These are phyloP conservation scores for Zizania palustris DNA, from an alignment of 202 grass and related monocot genomes.

Conservation along the genomic window DNA sequence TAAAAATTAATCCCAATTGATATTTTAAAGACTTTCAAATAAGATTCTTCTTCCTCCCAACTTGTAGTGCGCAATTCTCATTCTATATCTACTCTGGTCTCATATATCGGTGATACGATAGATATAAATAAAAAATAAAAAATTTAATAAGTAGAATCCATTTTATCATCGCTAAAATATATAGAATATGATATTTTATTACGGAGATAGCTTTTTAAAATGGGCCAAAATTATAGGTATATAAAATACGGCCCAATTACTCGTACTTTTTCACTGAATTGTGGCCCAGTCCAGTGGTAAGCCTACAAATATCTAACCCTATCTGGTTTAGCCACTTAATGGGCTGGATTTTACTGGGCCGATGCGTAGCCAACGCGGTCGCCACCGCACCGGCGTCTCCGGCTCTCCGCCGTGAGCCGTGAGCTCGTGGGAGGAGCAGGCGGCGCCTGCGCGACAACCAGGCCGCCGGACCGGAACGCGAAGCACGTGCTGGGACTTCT, in stretches of 20 bases:
- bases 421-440: neutral
- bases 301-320: neutral
- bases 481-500: conserved; percentile 38
- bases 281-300: neutral
- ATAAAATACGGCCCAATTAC: neutral
- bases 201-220: neutral
- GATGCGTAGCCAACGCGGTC: neutral
- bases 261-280: too few relatives aligned
- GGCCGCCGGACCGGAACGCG: conserved; percentile 10
- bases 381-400: neutral
- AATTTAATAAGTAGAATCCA: too few relatives aligned
- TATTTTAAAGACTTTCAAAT: too few relatives aligned
- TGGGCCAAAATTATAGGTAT: neutral
- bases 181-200: too few relatives aligned
- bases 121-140: too few relatives aligned
- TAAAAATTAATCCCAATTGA: too few relatives aligned
- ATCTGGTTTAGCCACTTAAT: neutral
- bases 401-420: too few relatives aligned
- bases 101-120: too few relatives aligned
- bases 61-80: too few relatives aligned
- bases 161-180: too few relatives aligned
- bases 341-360: neutral
- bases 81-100: too few relatives aligned
- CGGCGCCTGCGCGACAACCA: neutral
- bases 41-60: too few relatives aligned